phyloP scores from a whole-genome alignment of 495 filamentous ascomycete species.

The Aspergillus cavernicola region DNA sequence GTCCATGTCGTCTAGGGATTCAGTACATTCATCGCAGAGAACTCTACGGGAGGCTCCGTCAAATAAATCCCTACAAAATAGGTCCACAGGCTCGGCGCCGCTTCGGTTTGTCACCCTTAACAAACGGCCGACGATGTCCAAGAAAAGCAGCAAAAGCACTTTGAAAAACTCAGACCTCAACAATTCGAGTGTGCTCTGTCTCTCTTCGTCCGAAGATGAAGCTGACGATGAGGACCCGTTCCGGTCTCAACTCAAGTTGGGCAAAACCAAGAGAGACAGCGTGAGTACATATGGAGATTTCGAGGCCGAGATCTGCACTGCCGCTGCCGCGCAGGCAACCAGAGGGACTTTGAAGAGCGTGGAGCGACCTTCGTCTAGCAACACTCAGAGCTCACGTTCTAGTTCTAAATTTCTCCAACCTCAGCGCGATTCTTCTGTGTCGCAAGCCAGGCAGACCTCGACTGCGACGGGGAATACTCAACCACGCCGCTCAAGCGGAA shows the following conservation, averaged over 20 bases:
- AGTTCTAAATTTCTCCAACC: slow-evolving; percentile 17
- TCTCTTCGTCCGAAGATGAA: slow-evolving; percentile 57
- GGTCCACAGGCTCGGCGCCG: neutral
- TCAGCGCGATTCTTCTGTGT: slow-evolving; percentile 21
- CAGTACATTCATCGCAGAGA: slow-evolving; percentile 11
- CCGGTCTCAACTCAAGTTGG: slow-evolving; percentile 6
- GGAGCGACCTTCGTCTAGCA: slow-evolving; percentile 28
- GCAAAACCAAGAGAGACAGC: slow-evolving; percentile 31
- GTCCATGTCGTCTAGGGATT: slow-evolving; percentile 11
- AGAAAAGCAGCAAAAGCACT: slow-evolving; percentile 42
- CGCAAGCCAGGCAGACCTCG: slow-evolving; percentile 29
- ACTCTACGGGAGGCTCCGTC: slow-evolving; percentile 15
- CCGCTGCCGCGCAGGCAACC: slow-evolving; percentile 34
- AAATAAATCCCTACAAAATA: slow-evolving; percentile 19
- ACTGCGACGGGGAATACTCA: slow-evolving; percentile 19
- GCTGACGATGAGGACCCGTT: slow-evolving; percentile 31
- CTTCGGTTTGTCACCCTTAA: slow-evolving; percentile 3
- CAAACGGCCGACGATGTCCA: slow-evolving; percentile 25
- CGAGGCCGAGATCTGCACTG: slow-evolving; percentile 42
- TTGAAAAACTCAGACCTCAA: slow-evolving; percentile 46
- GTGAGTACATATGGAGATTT: slow-evolving; percentile 37
- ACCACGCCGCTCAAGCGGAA: slow-evolving; percentile 33
- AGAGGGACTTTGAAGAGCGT: slow-evolving; percentile 27
- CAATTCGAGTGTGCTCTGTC: slow-evolving; percentile 50
- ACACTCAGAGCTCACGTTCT: slow-evolving; percentile 28